Base-by-base conservation (phyloP, 129 eudicot species). In the Arctium minus region DNA sequence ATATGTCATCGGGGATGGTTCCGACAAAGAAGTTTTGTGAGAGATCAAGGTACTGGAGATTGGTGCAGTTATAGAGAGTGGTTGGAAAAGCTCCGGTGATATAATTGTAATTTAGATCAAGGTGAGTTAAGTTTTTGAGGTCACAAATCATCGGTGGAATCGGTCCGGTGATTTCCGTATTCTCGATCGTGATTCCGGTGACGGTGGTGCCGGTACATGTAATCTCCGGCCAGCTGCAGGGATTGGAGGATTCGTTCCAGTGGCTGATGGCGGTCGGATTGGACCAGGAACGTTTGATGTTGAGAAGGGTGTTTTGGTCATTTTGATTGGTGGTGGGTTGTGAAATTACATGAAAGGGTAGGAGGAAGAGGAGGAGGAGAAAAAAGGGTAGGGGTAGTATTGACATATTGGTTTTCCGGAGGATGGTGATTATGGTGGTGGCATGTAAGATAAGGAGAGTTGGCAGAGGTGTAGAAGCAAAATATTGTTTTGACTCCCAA, bases 211-310 rank as follows among this genome's bases (percentile, higher is more conserved):
- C 53, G 9, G 81, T 67, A 81, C 97, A 93, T 4, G 64, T 88
- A 84, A 93, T 87, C 88, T 86, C 97, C 2, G 92, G 88, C 97
- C 97, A 93, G 15, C 77, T 60, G 82, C 97, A 93, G 44, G 87
- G 87, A 82, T 85, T 73, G 42, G 93, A 84, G 39, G 97, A 80
- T 11, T 86, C 76, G 33, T 77, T 72, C 97, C 97, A 93, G 82
- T 89, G 93, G 85, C 27, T 32, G 75, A 91, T 56, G 32, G 86
- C 77, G 3, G 89, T 74, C 46, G 93, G 88, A 29, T 85, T 30
- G 18, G 86, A 80, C 95, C 93, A 93, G 56, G 64, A 82, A 18
- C 76, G 74, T 85, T 93, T 93, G 73, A 93, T 74, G 32, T 72
- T 79, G 53, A 93, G 87, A 7, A 93, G 91, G 78, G 83, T 88